Evolutionary conservation across 75 land plant species (phyloP), one percentile per base, ranked within the genome.

Genomic region (Sequoiadendron giganteum): DNA sequence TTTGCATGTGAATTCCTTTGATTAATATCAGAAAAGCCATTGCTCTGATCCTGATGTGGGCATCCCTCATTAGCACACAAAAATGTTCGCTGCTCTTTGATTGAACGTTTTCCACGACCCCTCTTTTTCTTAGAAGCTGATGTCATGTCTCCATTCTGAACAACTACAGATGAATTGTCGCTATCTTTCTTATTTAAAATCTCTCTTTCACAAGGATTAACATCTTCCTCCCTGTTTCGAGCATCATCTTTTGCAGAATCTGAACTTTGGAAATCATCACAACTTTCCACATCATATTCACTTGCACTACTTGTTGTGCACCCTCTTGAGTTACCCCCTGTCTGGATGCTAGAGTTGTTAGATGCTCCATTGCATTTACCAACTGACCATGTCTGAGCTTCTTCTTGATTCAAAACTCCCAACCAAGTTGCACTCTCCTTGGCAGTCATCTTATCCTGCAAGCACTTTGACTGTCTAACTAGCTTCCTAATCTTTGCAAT

Each of bases 401-500:
- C 96, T 85, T 94, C 95, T 47, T 76, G 88, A 86, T 91, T 92
- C 61, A 95, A 90, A 72, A 94, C 96, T 45, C 86, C 92, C 61
- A 95, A 89, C 96, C 96, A 95, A 75, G 95, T 94, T 15, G 92
- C 90, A 87, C 95, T 95, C 80, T 95, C 96, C 85, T 94, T 95
- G 21, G 96, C 96, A 72, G 93, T 94, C 96, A 95, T 95, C 89
- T 95, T 95, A 90, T 95, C 96, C 56, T 95, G 96, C 89, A 95
- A 88, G 87, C 95, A 94, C 75, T 95, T 95, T 38, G 95, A 94
- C 84, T 94, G 93, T 38, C 95, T 85, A 2, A 95, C 91, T 76
- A 90, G 93, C 49, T 88, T 91, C 88, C 88, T 93, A 19, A 95
- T 92, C 87, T 95, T 95, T 45, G 92, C 90, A 80, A 95, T 93